Conservation (phyloP, 2,329 filamentous ascomycete genomes). For the Aspergillus sojae region DNA sequence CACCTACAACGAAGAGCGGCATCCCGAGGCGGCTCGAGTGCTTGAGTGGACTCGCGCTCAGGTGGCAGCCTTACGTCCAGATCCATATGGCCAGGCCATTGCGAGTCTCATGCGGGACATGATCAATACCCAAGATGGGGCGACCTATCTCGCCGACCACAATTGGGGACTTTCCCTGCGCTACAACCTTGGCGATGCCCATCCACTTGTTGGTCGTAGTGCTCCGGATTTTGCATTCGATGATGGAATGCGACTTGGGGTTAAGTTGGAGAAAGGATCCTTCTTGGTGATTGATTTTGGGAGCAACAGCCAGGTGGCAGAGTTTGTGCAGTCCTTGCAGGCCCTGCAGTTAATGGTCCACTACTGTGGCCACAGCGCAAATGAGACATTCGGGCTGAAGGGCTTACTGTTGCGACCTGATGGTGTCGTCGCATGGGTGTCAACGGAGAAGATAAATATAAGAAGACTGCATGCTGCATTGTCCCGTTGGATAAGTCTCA, state of each 20-base stretch:
- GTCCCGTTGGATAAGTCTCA: background rate
- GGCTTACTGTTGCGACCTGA: background rate
- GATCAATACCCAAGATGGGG: background rate
- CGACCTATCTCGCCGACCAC: background rate
- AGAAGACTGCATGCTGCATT: background rate
- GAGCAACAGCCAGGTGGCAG: background rate
- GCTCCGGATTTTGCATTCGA: background rate
- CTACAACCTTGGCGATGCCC: background rate
- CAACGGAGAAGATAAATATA: background rate
- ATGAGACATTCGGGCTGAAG: background rate
- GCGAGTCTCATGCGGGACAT: background rate
- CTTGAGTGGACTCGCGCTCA: background rate
- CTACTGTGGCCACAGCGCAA: background rate
- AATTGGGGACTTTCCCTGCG: background rate
- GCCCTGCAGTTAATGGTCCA: background rate
- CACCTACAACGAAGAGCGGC: background rate
- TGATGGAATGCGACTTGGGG: background rate
- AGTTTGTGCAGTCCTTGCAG: background rate
- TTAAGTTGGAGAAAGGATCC: background rate
- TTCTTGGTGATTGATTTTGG: background rate
- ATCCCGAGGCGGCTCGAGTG: background rate
- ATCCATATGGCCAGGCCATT: background rate
- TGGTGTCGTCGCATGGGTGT: background rate
- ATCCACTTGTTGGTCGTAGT: background rate
- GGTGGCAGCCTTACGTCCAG: background rate